Conservation (phyloP, 257 asterid genomes). For the Lantana camara region DNA sequence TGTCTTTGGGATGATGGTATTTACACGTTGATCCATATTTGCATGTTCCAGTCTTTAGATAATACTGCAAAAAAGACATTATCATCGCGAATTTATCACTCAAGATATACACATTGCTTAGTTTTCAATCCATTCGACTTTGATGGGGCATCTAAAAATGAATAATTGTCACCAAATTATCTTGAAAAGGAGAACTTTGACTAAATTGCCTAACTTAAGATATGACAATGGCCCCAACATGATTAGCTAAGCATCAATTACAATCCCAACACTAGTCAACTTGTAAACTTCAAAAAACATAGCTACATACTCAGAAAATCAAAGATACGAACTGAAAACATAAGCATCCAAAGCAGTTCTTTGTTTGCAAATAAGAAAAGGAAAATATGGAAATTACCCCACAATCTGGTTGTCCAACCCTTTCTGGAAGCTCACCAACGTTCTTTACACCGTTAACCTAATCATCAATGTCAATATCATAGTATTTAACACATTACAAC, state of each 20-base stretch:
- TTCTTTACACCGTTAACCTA: slow-evolving; percentile 43
- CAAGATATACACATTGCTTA: no score
- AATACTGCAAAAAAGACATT: slow-evolving; percentile 49
- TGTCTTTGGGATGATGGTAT: slow-evolving; percentile 6
- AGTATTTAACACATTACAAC: not conserved
- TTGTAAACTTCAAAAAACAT: not conserved
- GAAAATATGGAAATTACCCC: slow-evolving; percentile 45
- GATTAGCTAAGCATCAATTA: not conserved
- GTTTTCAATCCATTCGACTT: no score
- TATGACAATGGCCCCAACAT: not conserved
- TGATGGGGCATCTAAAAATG: no score
- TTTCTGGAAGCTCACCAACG: slow-evolving; percentile 48
- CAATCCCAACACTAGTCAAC: not conserved
- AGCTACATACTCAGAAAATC: not conserved
- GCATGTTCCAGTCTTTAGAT: slow-evolving; percentile 39
- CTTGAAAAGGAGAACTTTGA: not conserved
- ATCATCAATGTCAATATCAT: slow-evolving; percentile 26
- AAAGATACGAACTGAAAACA: no score
- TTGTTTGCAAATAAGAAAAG: not conserved
- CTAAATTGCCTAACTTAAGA: not conserved
- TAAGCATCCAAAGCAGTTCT: not conserved
- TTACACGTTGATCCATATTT: slow-evolving; percentile 1
- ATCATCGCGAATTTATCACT: no score
- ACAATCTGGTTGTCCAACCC: slow-evolving; percentile 66
- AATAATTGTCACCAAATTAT: not conserved